Evolutionary conservation across 768 basidiomycete species (phyloP).

Genomic region (Amanita brunnescens): DNA sequence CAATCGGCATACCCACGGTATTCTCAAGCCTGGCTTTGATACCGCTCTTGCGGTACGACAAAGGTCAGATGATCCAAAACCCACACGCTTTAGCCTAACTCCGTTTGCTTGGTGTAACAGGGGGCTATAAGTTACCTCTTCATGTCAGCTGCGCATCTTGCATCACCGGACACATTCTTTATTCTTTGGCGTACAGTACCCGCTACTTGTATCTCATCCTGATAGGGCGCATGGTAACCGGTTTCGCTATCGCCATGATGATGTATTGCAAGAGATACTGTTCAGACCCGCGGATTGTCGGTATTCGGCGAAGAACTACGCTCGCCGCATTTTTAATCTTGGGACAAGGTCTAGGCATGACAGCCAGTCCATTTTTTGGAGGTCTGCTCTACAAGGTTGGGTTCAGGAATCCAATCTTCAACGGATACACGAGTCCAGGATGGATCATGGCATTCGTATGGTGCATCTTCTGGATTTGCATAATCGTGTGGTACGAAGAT

Average conservation of each 20-base stretch:
- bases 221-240: constrained; percentile 57
- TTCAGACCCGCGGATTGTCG: constrained; percentile 61
- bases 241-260: constrained; percentile 51
- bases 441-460: constrained; percentile 57
- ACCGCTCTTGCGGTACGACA: constrained; percentile 45
- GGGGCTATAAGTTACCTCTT: constrained; percentile 45
- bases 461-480: constrained; percentile 39
- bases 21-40: constrained; percentile 51
- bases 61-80: constrained; percentile 28
- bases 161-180: constrained; percentile 49
- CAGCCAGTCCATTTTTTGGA: constrained; percentile 54
- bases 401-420: constrained; percentile 47
- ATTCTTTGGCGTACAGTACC: constrained; percentile 50
- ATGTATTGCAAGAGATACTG: constrained; percentile 68
- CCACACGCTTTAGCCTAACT: background rate
- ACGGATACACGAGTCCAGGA: constrained; percentile 58
- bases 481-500: constrained; percentile 29
- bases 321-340: constrained; percentile 56
- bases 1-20: constrained; percentile 58
- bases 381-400: constrained; percentile 56
- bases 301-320: constrained; percentile 51
- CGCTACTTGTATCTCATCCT: constrained; percentile 62
- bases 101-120: constrained; percentile 29
- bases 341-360: constrained; percentile 55
- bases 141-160: constrained; percentile 44